Evolutionary conservation across 2,329 filamentous ascomycete genomes (phyloP).

Genomic region (Furcasterigmium furcatum): DNA sequence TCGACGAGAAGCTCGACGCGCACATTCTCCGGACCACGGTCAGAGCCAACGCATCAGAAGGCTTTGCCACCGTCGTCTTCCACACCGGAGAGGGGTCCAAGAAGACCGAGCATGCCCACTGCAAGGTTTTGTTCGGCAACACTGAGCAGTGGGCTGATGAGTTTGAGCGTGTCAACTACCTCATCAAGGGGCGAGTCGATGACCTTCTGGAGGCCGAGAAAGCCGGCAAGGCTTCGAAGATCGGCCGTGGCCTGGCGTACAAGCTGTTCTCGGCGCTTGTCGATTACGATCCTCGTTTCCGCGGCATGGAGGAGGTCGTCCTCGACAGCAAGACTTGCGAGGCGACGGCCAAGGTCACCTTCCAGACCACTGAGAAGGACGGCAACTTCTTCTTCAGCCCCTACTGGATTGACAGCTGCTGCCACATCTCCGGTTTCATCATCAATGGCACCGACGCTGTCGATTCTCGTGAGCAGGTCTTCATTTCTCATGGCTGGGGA

Average conservation of each 20-base stretch:
- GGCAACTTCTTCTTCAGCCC: constrained; percentile 55
- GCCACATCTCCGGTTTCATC: constrained; percentile 59
- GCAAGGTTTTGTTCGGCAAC: constrained; percentile 57
- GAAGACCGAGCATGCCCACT: constrained; percentile 58
- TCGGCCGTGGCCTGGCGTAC: constrained; percentile 74
- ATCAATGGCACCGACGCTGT: constrained; percentile 56
- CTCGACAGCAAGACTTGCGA: constrained; percentile 43
- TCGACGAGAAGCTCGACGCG: constrained; percentile 36
- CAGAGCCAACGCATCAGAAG: constrained; percentile 53
- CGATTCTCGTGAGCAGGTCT: constrained; percentile 51
- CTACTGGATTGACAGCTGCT: constrained; percentile 57
- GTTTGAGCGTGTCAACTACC: constrained; percentile 65
- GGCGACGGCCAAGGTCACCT: constrained; percentile 37
- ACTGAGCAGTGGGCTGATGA: constrained; percentile 59
- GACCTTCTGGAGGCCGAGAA: constrained; percentile 57
- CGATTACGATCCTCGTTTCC: constrained; percentile 51
- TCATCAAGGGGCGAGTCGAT: constrained; percentile 63
- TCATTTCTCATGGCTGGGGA: constrained; percentile 59
- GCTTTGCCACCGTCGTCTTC: constrained; percentile 53
- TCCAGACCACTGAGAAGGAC: constrained; percentile 43
- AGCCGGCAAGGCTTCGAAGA: constrained; percentile 66
- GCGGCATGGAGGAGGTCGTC: constrained; percentile 57
- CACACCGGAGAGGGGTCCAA: constrained; percentile 57
- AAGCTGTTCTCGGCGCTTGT: constrained; percentile 58
- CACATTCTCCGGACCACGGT: constrained; percentile 61